Base-by-base conservation (phyloP, 805 yeast species). In the Yamadazyma olivae region DNA sequence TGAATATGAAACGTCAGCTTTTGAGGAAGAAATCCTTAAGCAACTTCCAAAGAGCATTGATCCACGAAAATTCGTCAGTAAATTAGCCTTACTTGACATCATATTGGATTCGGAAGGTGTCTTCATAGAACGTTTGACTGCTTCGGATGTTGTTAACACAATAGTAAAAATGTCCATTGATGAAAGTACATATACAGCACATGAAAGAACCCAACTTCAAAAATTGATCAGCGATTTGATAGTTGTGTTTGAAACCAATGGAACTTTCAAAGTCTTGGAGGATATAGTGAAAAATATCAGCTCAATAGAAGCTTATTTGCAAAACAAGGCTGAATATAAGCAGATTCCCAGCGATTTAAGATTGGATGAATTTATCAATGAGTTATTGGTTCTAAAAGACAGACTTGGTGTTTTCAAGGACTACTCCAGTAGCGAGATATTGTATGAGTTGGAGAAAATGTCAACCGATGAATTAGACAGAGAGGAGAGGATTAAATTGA, bases 341-440 rank as follows among this genome's bases (percentile, higher is more conserved):
- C 64, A 59, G 27, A 25, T 60, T 3, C 67, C 69, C 3, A 61
- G 57, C 17, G 57, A 55, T 34, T 52, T 61, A 40, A 32, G 37
- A 20, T 42, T 64, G 23, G 64, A 62, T 19, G 65, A 64, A 32
- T 64, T 45, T 40, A 26, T 45, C n/a, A 41, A 39, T 15, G 70
- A 64, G 36, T 47, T 64, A 10, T 7, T 20, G 10, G 7, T 10
- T 7, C 7, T 20, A 7, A 7, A 20, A 20, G 23, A 20, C 7
- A 20, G 10, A 10, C 10, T 7, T 20, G 23, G 23, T 7, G 10
- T 10, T 7, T 7, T 20, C 10, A 10, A 10, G 23, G 7, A 7
- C 7, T 20, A 7, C 7, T 20, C 23, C 7, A 20, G 23, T 10
- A 7, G 9, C 9, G 23, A 20, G 23, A 10, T 20, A 7, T 20